These are phyloP conservation scores for Polytrichum commune DNA, from an alignment of 225 moss, liverwort and hornwort genomes.

Conservation along the genomic window DNA sequence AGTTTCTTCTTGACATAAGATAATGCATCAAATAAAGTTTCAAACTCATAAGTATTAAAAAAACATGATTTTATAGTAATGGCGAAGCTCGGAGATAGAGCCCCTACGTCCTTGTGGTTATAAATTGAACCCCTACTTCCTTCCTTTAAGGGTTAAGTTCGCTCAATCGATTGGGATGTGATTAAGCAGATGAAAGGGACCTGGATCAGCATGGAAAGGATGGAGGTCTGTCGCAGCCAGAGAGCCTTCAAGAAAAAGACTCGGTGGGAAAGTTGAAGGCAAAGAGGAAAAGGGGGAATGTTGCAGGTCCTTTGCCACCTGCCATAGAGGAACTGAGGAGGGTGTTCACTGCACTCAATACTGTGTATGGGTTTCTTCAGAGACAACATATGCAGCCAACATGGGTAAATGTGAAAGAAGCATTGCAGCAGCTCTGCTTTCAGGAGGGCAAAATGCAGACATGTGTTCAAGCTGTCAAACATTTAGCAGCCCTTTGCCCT, in stretches of 20 bases:
- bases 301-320: constrained; percentile 41
- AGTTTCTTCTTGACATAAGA: too few relatives aligned
- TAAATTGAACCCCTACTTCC: too few relatives aligned
- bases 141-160: too few relatives aligned
- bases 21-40: too few relatives aligned
- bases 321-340: constrained; percentile 41
- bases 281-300: constrained; percentile 24
- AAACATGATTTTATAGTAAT: too few relatives aligned
- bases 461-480: constrained; percentile 57
- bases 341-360: constrained; percentile 65
- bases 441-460: constrained; percentile 33
- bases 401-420: constrained; percentile 72
- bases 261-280: constrained; percentile 15
- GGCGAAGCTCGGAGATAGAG: too few relatives aligned
- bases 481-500: constrained; percentile 66
- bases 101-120: too few relatives aligned
- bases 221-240: background rate
- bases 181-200: too few relatives aligned
- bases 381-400: constrained; percentile 89
- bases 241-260: constrained; percentile 9
- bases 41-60: too few relatives aligned
- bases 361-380: constrained; percentile 81
- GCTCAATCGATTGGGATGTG: too few relatives aligned
- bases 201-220: constrained; percentile 5
- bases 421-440: constrained; percentile 72